Percentiles rank a stretch among this genome's conserved stretches.
phyloP scores from a whole-genome alignment of 1,284 basidiomycete species.

The Takashimella koratensis region DNA sequence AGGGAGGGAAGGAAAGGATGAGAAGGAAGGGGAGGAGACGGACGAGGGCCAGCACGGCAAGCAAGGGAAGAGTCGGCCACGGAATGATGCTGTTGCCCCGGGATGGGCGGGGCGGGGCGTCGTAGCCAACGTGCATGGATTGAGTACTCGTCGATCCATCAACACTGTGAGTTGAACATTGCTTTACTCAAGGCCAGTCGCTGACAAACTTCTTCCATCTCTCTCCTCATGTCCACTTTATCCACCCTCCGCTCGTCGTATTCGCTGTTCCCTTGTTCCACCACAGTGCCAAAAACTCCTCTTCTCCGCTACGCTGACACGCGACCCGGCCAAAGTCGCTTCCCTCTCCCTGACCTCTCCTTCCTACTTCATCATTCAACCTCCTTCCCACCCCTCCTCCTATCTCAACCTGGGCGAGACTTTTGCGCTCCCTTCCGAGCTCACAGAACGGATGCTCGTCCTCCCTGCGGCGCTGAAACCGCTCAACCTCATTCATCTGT shows the following conservation, averaged over 20 bases:
- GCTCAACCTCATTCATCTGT: constrained; percentile 79
- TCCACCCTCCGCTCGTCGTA: too few species aligned
- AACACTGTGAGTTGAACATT: constrained; percentile 7
- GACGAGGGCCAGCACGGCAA: neutral
- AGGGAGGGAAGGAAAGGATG: too few species aligned
- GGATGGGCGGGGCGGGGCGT: constrained; percentile 45
- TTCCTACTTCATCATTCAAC: constrained; percentile 82
- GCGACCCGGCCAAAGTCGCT: constrained; percentile 87
- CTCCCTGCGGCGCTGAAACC: constrained; percentile 79
- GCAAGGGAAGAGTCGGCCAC: constrained; percentile 5
- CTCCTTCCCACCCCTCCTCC: constrained; percentile 25
- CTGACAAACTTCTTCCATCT: neutral
- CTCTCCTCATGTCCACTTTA: neutral
- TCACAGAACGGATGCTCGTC: constrained; percentile 81
- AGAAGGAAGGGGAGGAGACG: too few species aligned
- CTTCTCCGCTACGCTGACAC: constrained; percentile 93
- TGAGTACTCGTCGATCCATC: neutral
- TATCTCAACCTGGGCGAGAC: constrained; percentile 54
- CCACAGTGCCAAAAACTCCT: constrained; percentile 86
- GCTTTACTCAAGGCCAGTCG: too few species aligned
- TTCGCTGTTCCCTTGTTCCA: neutral
- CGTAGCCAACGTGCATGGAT: constrained; percentile 12
- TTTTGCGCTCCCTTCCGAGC: constrained; percentile 74
- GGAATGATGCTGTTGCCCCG: constrained; percentile 52
- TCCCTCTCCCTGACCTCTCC: constrained; percentile 74